These are phyloP conservation scores for Pleurostoma richardsiae DNA, from an alignment of 2,329 filamentous ascomycete genomes.

Conservation along the genomic window DNA sequence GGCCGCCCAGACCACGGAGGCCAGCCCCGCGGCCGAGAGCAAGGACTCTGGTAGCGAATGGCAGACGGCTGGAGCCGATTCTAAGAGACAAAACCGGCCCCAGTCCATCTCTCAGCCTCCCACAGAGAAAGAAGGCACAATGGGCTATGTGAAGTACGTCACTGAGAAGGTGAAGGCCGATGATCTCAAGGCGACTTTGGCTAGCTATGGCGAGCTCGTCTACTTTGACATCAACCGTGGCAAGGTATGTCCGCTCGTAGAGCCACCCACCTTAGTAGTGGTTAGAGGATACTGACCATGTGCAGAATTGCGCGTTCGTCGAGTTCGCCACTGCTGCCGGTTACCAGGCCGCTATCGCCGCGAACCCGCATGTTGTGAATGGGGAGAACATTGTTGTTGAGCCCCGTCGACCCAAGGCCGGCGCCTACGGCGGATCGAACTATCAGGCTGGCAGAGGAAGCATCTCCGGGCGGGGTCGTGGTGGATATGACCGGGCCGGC, in stretches of 20 bases:
- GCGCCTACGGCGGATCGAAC: conserved; percentile 65
- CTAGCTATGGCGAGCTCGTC: conserved; percentile 65
- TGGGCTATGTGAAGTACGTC: conserved; percentile 94
- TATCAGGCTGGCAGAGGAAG: conserved; percentile 59
- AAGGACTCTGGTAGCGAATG: conserved; percentile 66
- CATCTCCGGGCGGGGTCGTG: conserved; percentile 58
- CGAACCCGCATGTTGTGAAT: conserved; percentile 82
- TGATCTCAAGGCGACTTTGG: conserved; percentile 65
- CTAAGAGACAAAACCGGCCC: conserved; percentile 75
- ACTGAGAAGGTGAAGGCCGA: conserved; percentile 75
- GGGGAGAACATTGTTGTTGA: conserved; percentile 82
- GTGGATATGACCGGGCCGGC: conserved; percentile 58
- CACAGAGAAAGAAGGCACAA: conserved; percentile 68
- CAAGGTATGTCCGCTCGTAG: conserved; percentile 60
- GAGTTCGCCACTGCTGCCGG: conserved; percentile 80
- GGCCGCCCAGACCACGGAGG: conserved; percentile 27
- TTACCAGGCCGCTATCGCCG: conserved; percentile 76
- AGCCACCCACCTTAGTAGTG: neutral
- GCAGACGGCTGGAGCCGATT: conserved; percentile 83
- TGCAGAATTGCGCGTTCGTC: conserved; percentile 91
- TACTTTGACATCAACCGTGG: conserved; percentile 75
- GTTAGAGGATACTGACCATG: conserved; percentile 14
- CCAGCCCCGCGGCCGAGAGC: conserved; percentile 24
- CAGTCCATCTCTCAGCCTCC: conserved; percentile 56
- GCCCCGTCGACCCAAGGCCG: conserved; percentile 75